phyloP scores from a whole-genome alignment of 768 basidiomycete genomes.

The Suillus alpinus region DNA sequence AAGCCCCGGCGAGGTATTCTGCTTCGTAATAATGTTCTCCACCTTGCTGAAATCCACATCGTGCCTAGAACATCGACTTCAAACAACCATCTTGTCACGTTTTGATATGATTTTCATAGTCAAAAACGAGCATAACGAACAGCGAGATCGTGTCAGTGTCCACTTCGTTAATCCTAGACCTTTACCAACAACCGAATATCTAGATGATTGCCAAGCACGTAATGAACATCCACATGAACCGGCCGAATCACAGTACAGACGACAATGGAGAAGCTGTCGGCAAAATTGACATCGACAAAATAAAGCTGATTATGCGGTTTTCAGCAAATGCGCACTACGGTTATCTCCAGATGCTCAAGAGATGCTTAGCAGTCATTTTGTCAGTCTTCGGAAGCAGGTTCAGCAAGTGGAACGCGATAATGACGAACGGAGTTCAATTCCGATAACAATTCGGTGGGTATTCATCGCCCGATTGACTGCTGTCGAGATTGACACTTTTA shows the following conservation, averaged over 20 bases:
- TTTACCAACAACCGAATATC: background rate
- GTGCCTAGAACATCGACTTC: slow-evolving; percentile 81
- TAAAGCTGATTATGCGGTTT: slow-evolving; percentile 52
- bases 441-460: slow-evolving; percentile 91
- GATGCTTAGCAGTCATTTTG: slow-evolving; percentile 95
- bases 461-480: background rate
- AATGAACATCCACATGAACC: slow-evolving; percentile 98
- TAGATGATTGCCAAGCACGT: slow-evolving; percentile 96
- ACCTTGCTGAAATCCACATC: background rate
- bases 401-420: slow-evolving; percentile 96
- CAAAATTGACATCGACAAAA: slow-evolving; percentile 95
- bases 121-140: slow-evolving; percentile 96
- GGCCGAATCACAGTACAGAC: slow-evolving; percentile 61
- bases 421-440: slow-evolving; percentile 96
- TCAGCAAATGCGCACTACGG: slow-evolving; percentile 93
- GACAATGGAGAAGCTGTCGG: slow-evolving; percentile 69
- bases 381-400: slow-evolving; percentile 87
- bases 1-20: slow-evolving; percentile 83
- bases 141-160: slow-evolving; percentile 73
- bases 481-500: background rate
- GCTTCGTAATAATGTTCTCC: background rate
- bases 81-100: slow-evolving; percentile 95
- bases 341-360: slow-evolving; percentile 92
- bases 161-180: background rate
- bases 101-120: slow-evolving; percentile 99